Conservation (phyloP, 2,329 filamentous ascomycete species). For the Claviceps pazoutovae region DNA sequence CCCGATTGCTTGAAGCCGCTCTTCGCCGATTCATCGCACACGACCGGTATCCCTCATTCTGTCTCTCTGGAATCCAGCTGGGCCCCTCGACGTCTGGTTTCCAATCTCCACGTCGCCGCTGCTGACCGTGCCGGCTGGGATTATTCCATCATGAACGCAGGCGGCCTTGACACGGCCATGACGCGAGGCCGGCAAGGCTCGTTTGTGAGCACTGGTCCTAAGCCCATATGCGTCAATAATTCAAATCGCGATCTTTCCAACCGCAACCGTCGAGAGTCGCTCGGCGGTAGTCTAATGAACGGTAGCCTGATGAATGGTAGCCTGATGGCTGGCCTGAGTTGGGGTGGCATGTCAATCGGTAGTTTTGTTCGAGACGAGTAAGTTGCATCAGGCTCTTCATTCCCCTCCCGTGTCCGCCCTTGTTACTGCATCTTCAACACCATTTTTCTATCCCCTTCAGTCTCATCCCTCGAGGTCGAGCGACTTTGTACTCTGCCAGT, state of each 20-base stretch:
- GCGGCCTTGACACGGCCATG: slow-evolving; percentile 42
- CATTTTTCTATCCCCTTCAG: slow-evolving; percentile 2
- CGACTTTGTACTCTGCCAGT: slow-evolving; percentile 7
- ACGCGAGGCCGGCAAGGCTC: slow-evolving; percentile 49
- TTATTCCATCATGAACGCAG: slow-evolving; percentile 42
- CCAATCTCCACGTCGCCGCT: slow-evolving; percentile 11
- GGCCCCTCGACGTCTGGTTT: slow-evolving; percentile 10
- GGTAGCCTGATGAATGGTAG: slow-evolving; percentile 26
- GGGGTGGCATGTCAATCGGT: slow-evolving; percentile 89
- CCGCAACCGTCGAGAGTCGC: slow-evolving; percentile 45
- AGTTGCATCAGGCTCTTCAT: slow-evolving; percentile 26
- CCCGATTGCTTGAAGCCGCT: slow-evolving; percentile 17
- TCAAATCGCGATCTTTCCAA: slow-evolving; percentile 45
- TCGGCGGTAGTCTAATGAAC: slow-evolving; percentile 53
- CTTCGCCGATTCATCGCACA: slow-evolving; percentile 13
- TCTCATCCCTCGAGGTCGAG: not conserved
- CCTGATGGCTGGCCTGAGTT: slow-evolving; percentile 59
- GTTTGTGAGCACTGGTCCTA: slow-evolving; percentile 50
- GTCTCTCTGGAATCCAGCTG: slow-evolving; percentile 12
- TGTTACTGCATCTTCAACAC: not conserved
- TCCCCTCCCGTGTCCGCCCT: not conserved
- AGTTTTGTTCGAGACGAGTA: slow-evolving; percentile 98
- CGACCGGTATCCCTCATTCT: slow-evolving; percentile 11
- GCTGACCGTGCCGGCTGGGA: slow-evolving; percentile 11
- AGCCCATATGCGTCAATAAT: slow-evolving; percentile 54